phyloP scores from a whole-genome alignment of 495 filamentous ascomycete species.

The Penicillium ucsense region DNA sequence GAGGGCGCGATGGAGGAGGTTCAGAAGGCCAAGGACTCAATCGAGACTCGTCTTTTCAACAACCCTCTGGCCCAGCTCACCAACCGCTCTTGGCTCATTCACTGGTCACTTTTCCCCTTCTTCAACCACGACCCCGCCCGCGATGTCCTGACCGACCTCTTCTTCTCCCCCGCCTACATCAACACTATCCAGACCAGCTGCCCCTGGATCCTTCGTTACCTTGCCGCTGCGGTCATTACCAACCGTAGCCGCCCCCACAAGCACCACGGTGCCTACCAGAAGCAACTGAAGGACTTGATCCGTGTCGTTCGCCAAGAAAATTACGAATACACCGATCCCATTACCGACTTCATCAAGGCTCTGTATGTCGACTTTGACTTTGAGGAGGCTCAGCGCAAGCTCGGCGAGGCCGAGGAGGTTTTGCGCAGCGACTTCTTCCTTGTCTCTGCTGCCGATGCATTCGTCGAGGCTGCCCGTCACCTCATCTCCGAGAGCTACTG shows the following conservation, averaged over 20 bases:
- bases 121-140: constrained; percentile 94
- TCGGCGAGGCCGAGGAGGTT: constrained; percentile 84
- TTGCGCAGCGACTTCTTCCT: constrained; percentile 94
- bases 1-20: constrained; percentile 94
- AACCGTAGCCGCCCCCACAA: constrained; percentile 78
- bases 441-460: constrained; percentile 69
- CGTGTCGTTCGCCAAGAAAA: constrained; percentile 90
- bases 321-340: constrained; percentile 93
- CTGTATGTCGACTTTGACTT: constrained; percentile 98
- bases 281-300: constrained; percentile 93
- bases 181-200: constrained; percentile 98
- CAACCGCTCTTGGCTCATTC: constrained; percentile 92
- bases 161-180: constrained; percentile 94
- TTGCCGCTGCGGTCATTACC: constrained; percentile 91
- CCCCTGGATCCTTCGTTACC: constrained; percentile 93
- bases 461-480: constrained; percentile 90
- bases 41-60: constrained; percentile 87
- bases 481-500: constrained; percentile 97
- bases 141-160: constrained; percentile 83
- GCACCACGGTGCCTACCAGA: constrained; percentile 76
- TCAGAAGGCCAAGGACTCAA: constrained; percentile 82
- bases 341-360: constrained; percentile 92
- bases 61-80: constrained; percentile 89
- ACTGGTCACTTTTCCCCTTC: constrained; percentile 98
- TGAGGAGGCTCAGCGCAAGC: constrained; percentile 90